phyloP scores from a whole-genome alignment of 1,284 basidiomycete species.

The Ceratobasidium sp. region DNA sequence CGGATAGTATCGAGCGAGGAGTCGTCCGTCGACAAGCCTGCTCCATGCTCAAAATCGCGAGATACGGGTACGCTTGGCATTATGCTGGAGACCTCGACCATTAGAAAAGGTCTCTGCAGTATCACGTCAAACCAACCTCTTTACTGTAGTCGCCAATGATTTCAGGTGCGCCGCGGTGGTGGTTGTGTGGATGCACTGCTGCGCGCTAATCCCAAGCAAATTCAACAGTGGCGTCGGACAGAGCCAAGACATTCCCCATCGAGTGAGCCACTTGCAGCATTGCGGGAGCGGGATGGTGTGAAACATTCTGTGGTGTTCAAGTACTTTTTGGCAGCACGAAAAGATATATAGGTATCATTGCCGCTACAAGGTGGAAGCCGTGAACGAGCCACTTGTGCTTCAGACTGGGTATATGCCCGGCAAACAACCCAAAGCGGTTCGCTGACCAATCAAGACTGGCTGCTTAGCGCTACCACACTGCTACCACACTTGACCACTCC shows the following conservation, averaged over 20 bases:
- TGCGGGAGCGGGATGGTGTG: neutral
- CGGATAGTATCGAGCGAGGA: constrained; percentile 30
- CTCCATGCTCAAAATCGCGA: constrained; percentile 39
- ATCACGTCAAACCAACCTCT: constrained; percentile 1
- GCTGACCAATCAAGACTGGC: constrained; percentile 5
- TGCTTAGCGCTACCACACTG: constrained; percentile 11
- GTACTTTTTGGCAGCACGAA: neutral
- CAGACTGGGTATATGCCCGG: constrained; percentile 19
- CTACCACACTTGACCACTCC: neutral
- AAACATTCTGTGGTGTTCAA: neutral
- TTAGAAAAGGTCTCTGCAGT: neutral
- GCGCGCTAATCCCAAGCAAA: constrained; percentile 25
- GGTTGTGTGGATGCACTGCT: constrained; percentile 23
- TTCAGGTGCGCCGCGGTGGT: constrained; percentile 22
- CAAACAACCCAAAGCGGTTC: neutral
- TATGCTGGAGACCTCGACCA: neutral
- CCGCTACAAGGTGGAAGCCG: neutral
- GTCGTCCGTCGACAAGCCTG: constrained; percentile 30
- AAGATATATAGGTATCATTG: constrained; percentile 11
- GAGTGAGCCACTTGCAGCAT: constrained; percentile 9
- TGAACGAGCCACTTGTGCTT: constrained; percentile 4
- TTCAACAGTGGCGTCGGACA: constrained; percentile 28
- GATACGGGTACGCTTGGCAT: constrained; percentile 38
- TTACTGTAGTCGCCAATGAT: neutral
- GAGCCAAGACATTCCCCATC: constrained; percentile 39